Evolutionary conservation across 345 rosid genomes (phyloP).

Genomic region (Camelina sativa): DNA sequence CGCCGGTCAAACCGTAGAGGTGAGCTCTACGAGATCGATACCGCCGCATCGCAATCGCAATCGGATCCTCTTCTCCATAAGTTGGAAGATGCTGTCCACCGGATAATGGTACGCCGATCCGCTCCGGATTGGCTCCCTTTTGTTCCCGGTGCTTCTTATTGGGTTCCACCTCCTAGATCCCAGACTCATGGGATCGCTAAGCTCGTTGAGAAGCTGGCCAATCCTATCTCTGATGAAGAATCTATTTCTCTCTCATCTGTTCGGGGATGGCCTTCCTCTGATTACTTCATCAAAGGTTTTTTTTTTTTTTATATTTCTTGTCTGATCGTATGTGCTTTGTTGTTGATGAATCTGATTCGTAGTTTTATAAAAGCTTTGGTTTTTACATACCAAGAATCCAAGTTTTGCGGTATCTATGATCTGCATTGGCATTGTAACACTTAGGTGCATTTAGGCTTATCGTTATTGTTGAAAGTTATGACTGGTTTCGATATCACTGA

Average conservation of each 20-base stretch:
- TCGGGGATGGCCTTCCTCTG: slow-evolving; percentile 91
- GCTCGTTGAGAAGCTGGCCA: slow-evolving; percentile 74
- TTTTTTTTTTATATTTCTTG: slow-evolving; percentile 2
- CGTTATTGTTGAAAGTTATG: neutral
- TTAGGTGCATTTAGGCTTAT: neutral
- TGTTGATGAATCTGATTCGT: neutral
- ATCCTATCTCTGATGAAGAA: slow-evolving; percentile 59
- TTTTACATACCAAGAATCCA: neutral
- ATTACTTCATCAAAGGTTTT: slow-evolving; percentile 80
- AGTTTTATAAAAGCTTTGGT: slow-evolving; percentile 5
- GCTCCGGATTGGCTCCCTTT: slow-evolving; percentile 99
- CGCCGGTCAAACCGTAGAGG: slow-evolving; percentile 43
- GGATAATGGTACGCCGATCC: slow-evolving; percentile 84
- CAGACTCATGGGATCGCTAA: slow-evolving; percentile 71
- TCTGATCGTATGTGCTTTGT: neutral
- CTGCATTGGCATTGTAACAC: neutral
- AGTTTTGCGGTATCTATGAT: neutral
- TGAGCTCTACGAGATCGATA: slow-evolving; percentile 45
- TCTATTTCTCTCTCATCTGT: slow-evolving; percentile 60
- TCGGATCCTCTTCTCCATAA: slow-evolving; percentile 70
- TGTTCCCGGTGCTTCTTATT: slow-evolving; percentile 87
- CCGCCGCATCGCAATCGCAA: slow-evolving; percentile 32
- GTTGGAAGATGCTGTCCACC: slow-evolving; percentile 93
- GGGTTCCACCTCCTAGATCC: slow-evolving; percentile 84
- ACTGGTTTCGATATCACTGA: too few relatives aligned